phyloP scores from a whole-genome alignment of 129 eudicot genomes.

The Flaveria ramosissima region DNA sequence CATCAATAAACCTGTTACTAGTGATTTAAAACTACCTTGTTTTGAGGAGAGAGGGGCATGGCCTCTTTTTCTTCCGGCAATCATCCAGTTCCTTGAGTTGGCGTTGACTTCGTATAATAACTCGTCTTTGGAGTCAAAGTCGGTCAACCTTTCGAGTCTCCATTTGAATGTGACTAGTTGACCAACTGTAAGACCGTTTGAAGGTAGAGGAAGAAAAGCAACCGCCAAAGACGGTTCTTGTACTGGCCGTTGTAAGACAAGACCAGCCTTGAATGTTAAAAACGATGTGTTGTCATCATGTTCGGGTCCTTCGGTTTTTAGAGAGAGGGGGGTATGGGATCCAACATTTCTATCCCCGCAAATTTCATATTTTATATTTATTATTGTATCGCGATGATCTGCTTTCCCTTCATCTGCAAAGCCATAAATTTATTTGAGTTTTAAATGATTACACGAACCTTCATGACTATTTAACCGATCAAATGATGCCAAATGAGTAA shows the following conservation, averaged over 20 bases:
- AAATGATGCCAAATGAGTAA: not conserved
- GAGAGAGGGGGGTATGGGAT: conserved; percentile 69
- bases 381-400: conserved; percentile 52
- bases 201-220: conserved; percentile 92
- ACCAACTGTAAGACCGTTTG: conserved; percentile 86
- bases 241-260: conserved; percentile 79
- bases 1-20: not conserved
- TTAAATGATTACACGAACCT: not conserved
- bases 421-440: not conserved
- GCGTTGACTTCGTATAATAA: conserved; percentile 86
- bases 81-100: conserved; percentile 89
- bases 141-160: conserved; percentile 90
- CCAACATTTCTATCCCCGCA: conserved; percentile 71
- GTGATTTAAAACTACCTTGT: conserved; percentile 51
- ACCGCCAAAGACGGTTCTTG: conserved; percentile 90
- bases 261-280: conserved; percentile 69
- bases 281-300: conserved; percentile 33
- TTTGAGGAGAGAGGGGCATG: conserved; percentile 70
- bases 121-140: conserved; percentile 42
- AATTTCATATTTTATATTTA: conserved; percentile 68
- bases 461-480: not conserved
- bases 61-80: conserved; percentile 97
- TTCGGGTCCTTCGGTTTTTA: conserved; percentile 38
- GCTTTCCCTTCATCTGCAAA: conserved; percentile 61
- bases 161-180: conserved; percentile 82